These are phyloP conservation scores for Sporisorium exsertum DNA, from an alignment of 1,284 basidiomycete species.

Conservation along the genomic window DNA sequence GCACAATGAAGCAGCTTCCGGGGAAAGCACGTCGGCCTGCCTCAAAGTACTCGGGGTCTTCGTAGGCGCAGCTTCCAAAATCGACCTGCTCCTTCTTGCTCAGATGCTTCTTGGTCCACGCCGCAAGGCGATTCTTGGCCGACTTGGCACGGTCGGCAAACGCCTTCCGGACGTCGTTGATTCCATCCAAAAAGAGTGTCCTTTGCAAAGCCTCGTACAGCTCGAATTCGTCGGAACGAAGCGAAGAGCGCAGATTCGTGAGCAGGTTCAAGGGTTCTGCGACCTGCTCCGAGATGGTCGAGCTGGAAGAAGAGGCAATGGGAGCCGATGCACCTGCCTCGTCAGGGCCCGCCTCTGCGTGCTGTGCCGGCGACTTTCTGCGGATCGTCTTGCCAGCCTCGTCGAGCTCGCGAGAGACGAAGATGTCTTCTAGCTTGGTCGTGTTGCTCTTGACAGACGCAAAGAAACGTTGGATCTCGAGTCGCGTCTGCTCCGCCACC, in stretches of 20 bases:
- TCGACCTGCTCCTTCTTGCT: constrained; percentile 46
- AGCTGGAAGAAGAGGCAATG: constrained; percentile 11
- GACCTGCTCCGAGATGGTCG: constrained; percentile 21
- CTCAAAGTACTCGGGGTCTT: constrained; percentile 54
- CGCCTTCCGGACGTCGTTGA: constrained; percentile 61
- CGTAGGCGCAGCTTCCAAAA: constrained; percentile 37
- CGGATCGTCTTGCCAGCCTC: constrained; percentile 57
- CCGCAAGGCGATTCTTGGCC: constrained; percentile 52
- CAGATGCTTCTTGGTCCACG: constrained; percentile 61
- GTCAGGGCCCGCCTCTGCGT: neutral
- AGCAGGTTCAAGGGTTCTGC: constrained; percentile 50
- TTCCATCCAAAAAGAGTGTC: constrained; percentile 30
- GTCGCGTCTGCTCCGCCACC: constrained; percentile 43
- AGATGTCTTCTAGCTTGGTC: constrained; percentile 48
- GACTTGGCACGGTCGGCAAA: constrained; percentile 59
- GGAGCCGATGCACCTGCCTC: neutral
- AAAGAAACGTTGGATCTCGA: constrained; percentile 63
- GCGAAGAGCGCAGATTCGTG: constrained; percentile 34
- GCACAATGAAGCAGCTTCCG: constrained; percentile 51
- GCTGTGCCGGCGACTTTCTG: constrained; percentile 15
- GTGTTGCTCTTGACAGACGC: constrained; percentile 53
- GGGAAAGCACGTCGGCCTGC: constrained; percentile 53
- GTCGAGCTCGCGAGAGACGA: constrained; percentile 61
- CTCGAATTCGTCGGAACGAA: constrained; percentile 58
- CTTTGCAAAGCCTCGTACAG: constrained; percentile 57